A percentile compares a stretch with the other conserved stretches of the same genome.
phyloP scores from a whole-genome alignment of 176 grass and related monocot genomes.

The Canna indica region DNA sequence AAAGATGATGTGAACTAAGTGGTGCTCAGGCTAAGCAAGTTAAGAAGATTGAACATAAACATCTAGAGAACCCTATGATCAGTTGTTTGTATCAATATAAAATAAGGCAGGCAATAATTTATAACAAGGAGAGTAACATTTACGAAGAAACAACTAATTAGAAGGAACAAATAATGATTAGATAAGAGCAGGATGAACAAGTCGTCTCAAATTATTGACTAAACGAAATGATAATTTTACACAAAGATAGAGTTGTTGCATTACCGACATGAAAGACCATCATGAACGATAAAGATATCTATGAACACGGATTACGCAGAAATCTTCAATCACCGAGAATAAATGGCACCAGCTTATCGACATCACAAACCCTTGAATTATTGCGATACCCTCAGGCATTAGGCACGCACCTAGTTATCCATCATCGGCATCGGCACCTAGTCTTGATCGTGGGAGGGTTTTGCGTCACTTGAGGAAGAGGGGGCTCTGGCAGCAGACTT shows the following conservation, averaged over 20 bases:
- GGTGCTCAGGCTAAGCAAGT: background rate
- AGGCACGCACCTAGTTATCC: background rate
- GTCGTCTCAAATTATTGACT: background rate
- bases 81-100: background rate
- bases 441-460: background rate
- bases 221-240: background rate
- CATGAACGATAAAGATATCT: background rate
- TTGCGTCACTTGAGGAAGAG: background rate
- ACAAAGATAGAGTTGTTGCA: background rate
- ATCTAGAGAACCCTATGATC: background rate
- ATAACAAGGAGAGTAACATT: background rate
- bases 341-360: background rate
- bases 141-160: background rate
- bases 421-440: background rate
- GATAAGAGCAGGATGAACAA: background rate
- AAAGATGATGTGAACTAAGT: background rate
- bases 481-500: conserved; percentile 15
- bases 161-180: background rate
- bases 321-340: background rate
- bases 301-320: background rate
- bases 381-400: background rate
- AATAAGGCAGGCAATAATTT: background rate
- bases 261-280: background rate
- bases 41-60: background rate
- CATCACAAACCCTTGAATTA: background rate